Conservation (phyloP, 345 rosid genomes). For the Linum tenue region DNA sequence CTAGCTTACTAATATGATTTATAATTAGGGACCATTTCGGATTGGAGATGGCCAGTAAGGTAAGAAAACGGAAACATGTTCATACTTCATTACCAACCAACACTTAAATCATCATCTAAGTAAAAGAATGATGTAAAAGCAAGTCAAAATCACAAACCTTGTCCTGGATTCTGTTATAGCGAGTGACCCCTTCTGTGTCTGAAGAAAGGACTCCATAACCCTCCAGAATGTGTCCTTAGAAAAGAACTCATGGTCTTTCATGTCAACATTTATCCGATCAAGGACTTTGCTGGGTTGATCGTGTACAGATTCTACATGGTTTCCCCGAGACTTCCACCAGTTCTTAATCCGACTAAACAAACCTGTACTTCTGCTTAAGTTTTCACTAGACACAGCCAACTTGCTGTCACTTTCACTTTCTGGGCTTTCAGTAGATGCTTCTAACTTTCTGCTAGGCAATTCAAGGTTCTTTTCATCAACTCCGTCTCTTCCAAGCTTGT, state of each 20-base stretch:
- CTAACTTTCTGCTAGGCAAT: slow-evolving; percentile 1
- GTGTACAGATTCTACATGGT: slow-evolving; percentile 14
- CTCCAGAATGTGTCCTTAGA: slow-evolving; percentile 43
- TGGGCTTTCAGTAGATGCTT: neutral
- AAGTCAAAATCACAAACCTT: slow-evolving; percentile 38
- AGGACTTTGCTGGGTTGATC: slow-evolving; percentile 23
- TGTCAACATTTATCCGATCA: slow-evolving; percentile 14
- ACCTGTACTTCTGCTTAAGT: slow-evolving; percentile 18
- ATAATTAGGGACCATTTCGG: neutral
- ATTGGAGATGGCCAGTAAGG: neutral
- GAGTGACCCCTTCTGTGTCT: slow-evolving; percentile 40
- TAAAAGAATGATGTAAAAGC: slow-evolving; percentile 4
- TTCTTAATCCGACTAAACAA: slow-evolving; percentile 25
- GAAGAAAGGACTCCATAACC: slow-evolving; percentile 46
- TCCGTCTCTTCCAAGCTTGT: slow-evolving; percentile 17
- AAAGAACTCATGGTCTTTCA: slow-evolving; percentile 31
- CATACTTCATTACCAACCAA: neutral
- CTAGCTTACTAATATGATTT: too few relatives aligned
- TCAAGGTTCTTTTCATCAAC: slow-evolving; percentile 19
- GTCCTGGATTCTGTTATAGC: slow-evolving; percentile 44
- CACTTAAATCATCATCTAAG: neutral
- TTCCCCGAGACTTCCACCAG: slow-evolving; percentile 31
- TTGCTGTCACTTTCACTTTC: slow-evolving; percentile 12
- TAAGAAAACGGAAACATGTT: slow-evolving; percentile 1
- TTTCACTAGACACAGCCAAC: slow-evolving; percentile 15